Evolutionary conservation across 306 rosid species (phyloP).

Genomic region (Ochetophila trinervis): DNA sequence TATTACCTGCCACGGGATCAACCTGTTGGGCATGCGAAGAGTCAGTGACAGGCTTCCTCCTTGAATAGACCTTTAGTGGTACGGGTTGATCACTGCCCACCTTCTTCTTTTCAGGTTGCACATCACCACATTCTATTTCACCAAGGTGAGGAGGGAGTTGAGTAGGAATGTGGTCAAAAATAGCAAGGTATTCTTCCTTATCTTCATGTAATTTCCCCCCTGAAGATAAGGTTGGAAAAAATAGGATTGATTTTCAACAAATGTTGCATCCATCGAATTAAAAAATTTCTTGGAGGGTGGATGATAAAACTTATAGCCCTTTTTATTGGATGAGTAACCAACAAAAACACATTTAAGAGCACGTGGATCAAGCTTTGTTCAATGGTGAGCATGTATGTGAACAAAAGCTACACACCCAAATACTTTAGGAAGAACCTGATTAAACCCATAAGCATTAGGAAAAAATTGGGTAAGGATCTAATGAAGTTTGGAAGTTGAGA

Average conservation of each 20-base stretch:
- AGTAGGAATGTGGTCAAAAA: too few species aligned
- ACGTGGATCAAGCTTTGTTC: not conserved
- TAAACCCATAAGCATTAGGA: not conserved
- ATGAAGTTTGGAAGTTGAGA: not conserved
- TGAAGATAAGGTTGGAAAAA: not conserved
- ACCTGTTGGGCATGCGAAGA: too few species aligned
- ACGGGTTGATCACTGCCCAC: too few species aligned
- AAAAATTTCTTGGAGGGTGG: not conserved
- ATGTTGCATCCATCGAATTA: not conserved
- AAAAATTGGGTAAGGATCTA: not conserved
- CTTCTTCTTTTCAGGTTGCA: too few species aligned
- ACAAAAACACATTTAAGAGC: not conserved
- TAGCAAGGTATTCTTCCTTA: too few species aligned
- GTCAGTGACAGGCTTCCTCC: too few species aligned
- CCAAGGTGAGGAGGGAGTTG: too few species aligned
- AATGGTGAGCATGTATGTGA: not conserved
- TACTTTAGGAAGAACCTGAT: not conserved
- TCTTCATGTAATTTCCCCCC: not conserved
- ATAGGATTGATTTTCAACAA: not conserved
- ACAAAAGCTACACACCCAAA: not conserved
- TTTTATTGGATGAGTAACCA: not conserved
- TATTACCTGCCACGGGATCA: too few species aligned
- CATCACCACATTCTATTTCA: too few species aligned
- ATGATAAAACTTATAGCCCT: not conserved
- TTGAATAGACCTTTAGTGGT: too few species aligned